A percentile compares a stretch with the other conserved stretches of the same genome.
phyloP scores from a whole-genome alignment of 208 protist genomes.

The Leishmania martiniquensis region DNA sequence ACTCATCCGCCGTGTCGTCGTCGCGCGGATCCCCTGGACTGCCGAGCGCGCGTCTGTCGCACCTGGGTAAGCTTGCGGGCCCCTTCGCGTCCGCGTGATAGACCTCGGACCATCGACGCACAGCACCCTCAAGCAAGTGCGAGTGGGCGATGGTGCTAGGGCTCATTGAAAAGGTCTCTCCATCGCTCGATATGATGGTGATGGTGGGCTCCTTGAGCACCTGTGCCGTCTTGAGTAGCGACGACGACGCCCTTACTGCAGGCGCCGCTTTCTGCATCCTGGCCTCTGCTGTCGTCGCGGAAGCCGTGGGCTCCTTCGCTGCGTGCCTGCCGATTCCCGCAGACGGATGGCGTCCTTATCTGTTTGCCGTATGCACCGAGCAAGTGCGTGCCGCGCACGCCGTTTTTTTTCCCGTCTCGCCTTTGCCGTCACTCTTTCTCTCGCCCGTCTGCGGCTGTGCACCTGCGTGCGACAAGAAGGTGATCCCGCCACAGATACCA shows the following conservation, averaged over 20 bases:
- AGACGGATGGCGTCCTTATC: background rate
- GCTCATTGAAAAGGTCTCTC: conserved; percentile 47
- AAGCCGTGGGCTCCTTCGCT: too few relatives aligned
- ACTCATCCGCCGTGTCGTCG: conserved; percentile 22
- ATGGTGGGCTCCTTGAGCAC: conserved; percentile 33
- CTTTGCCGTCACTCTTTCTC: too few relatives aligned
- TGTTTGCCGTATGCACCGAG: background rate
- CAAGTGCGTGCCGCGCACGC: background rate
- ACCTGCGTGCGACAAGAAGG: too few relatives aligned
- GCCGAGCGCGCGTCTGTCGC: too few relatives aligned
- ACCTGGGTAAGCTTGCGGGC: background rate
- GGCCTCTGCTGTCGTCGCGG: background rate
- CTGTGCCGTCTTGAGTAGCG: background rate
- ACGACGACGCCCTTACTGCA: background rate
- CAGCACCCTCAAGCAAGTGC: conserved; percentile 44
- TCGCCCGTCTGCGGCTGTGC: too few relatives aligned
- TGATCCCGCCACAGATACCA: too few relatives aligned
- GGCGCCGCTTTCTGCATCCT: background rate
- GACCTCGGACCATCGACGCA: conserved; percentile 49
- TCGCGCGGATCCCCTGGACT: background rate
- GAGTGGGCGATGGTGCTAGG: conserved; percentile 51
- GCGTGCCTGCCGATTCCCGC: too few relatives aligned
- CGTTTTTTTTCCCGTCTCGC: background rate
- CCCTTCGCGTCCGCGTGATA: conserved; percentile 21
- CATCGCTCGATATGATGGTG: conserved; percentile 67